These are phyloP conservation scores for Cyberlindnera mrakii DNA, from an alignment of 805 yeast genomes.

Conservation along the genomic window DNA sequence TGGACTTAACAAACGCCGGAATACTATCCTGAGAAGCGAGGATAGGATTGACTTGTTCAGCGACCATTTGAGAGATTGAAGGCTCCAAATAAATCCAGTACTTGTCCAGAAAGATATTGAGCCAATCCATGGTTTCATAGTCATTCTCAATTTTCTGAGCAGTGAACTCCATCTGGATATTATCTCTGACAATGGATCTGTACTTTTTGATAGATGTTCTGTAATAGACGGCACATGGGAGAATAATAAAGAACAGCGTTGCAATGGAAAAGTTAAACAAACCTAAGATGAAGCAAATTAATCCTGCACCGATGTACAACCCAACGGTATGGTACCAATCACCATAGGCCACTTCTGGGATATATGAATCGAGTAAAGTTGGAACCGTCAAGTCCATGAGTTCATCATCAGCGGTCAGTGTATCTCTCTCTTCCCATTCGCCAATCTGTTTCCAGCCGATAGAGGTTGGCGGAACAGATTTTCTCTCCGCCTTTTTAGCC, in stretches of 20 bases:
- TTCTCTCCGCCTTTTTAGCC: constrained; percentile 29
- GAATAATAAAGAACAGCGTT: constrained; percentile 68
- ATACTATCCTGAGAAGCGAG: constrained; percentile 67
- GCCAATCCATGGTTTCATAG: constrained; percentile 94
- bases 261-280: constrained; percentile 71
- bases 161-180: constrained; percentile 80
- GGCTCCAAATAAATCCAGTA: constrained; percentile 94
- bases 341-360: constrained; percentile 77
- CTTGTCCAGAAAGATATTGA: constrained; percentile 80
- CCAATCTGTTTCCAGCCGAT: constrained; percentile 96
- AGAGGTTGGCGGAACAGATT: constrained; percentile 57
- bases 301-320: constrained; percentile 56
- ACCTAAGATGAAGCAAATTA: constrained; percentile 76
- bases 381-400: constrained; percentile 65
- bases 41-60: constrained; percentile 79
- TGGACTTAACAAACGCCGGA: constrained; percentile 77
- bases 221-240: constrained; percentile 62
- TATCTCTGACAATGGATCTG: constrained; percentile 67
- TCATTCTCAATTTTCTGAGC: constrained; percentile 79
- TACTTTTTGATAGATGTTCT: constrained; percentile 80
- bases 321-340: constrained; percentile 97
- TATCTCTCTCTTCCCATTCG: constrained; percentile 71
- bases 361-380: constrained; percentile 66
- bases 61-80: constrained; percentile 74
- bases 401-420: constrained; percentile 60